phyloP scores from a whole-genome alignment of 805 yeast genomes.

The Aciculoconidium aculeatum region DNA sequence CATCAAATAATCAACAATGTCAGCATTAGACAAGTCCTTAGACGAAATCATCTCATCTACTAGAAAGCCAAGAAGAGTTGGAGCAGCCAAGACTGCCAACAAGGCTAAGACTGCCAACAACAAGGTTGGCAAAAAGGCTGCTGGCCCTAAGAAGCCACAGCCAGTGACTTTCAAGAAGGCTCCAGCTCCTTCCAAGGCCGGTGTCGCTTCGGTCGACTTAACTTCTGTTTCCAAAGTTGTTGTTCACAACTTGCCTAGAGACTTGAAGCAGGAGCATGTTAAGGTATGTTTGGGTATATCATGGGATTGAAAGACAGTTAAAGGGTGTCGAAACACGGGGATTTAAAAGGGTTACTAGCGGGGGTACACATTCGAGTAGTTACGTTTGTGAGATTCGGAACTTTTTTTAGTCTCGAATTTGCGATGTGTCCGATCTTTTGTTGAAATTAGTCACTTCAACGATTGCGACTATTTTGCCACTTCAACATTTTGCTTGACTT shows the following conservation, averaged over 20 bases:
- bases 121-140: slow-evolving; percentile 35
- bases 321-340: too few species aligned
- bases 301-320: too few species aligned
- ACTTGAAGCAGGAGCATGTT: slow-evolving; percentile 76
- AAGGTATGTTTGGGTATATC: slow-evolving; percentile 77
- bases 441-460: too few species aligned
- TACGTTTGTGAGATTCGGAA: too few species aligned
- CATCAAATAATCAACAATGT: slow-evolving; percentile 38
- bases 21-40: slow-evolving; percentile 85
- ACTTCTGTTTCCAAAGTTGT: slow-evolving; percentile 73
- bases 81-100: slow-evolving; percentile 20
- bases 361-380: too few species aligned
- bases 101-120: slow-evolving; percentile 37
- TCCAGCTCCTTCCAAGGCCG: slow-evolving; percentile 15
- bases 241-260: slow-evolving; percentile 78
- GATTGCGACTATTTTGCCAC: too few species aligned
- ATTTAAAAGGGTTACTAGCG: too few species aligned
- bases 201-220: slow-evolving; percentile 31
- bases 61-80: slow-evolving; percentile 20
- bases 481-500: too few species aligned
- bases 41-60: slow-evolving; percentile 85
- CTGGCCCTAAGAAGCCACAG: slow-evolving; percentile 19
- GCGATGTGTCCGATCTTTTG: too few species aligned
- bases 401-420: too few species aligned
- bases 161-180: slow-evolving; percentile 26